Evolutionary conservation across 2,329 filamentous ascomycete genomes (phyloP).

Genomic region (Xylaria sp.): DNA sequence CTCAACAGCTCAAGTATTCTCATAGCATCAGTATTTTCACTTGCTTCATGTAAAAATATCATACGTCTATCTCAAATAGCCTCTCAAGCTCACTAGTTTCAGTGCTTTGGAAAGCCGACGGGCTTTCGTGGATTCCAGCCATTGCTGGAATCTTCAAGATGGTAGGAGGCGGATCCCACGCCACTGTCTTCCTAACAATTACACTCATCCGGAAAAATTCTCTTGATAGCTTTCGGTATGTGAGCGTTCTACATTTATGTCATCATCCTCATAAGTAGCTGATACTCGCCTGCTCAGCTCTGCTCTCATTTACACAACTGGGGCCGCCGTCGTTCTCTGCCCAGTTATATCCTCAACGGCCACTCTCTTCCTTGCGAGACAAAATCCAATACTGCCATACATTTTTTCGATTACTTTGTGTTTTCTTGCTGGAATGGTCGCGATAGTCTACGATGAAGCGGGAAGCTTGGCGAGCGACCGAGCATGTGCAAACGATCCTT

Average conservation of each 20-base stretch:
- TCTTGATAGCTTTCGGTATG: slow-evolving; percentile 12
- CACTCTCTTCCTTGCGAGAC: slow-evolving; percentile 9
- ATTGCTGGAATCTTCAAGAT: slow-evolving; percentile 22
- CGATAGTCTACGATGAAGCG: not conserved
- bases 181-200: slow-evolving; percentile 18
- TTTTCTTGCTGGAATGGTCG: slow-evolving; percentile 1
- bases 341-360: slow-evolving; percentile 16
- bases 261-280: not conserved
- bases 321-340: slow-evolving; percentile 11
- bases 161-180: slow-evolving; percentile 23
- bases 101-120: slow-evolving; percentile 2
- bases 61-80: not conserved
- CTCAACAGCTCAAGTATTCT: slow-evolving; percentile 19
- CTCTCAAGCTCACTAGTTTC: not conserved
- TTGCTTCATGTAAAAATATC: slow-evolving; percentile 8
- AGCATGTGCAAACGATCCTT: not conserved
- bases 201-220: slow-evolving; percentile 1
- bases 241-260: not conserved
- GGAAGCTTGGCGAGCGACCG: not conserved
- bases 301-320: slow-evolving; percentile 17
- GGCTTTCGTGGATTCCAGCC: not conserved
- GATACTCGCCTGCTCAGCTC: not conserved
- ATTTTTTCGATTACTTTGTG: slow-evolving; percentile 7
- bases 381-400: slow-evolving; percentile 1
- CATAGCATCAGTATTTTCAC: slow-evolving; percentile 6